phyloP scores from a whole-genome alignment of 768 basidiomycete species.

The Dacryopinax primogenitus region DNA sequence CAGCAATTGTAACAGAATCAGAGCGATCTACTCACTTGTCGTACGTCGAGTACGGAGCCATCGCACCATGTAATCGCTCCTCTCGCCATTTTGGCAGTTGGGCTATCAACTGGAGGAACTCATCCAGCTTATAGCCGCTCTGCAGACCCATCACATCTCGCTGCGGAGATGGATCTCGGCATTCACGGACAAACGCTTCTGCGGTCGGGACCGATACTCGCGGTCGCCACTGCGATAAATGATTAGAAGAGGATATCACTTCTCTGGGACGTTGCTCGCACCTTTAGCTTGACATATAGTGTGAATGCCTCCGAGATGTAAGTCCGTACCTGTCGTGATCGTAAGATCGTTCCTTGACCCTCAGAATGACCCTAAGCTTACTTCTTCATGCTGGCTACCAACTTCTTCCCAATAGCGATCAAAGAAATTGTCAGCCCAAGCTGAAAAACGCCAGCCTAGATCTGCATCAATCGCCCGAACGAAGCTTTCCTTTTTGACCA shows the following conservation, averaged over 20 bases:
- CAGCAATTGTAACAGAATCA: constrained; percentile 2
- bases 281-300: constrained; percentile 61
- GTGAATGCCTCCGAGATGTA: constrained; percentile 64
- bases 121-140: constrained; percentile 45
- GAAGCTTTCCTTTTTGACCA: constrained; percentile 53
- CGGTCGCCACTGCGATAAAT: constrained; percentile 43
- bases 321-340: constrained; percentile 44
- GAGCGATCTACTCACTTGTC: constrained; percentile 41
- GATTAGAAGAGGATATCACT: constrained; percentile 8
- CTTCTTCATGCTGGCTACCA: constrained; percentile 67
- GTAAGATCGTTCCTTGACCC: constrained; percentile 18
- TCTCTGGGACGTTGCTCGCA: constrained; percentile 20
- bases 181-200: constrained; percentile 56
- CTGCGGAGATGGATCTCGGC: constrained; percentile 40
- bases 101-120: constrained; percentile 48
- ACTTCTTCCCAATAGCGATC: constrained; percentile 59
- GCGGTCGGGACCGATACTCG: constrained; percentile 46
- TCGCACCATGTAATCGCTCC: constrained; percentile 56
- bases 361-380: constrained; percentile 20
- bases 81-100: constrained; percentile 57
- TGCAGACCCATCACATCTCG: constrained; percentile 67
- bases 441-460: constrained; percentile 63
- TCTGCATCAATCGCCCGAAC: constrained; percentile 61
- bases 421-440: constrained; percentile 61
- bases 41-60: constrained; percentile 75